These are phyloP conservation scores for Mrakia gelida DNA, from an alignment of 768 basidiomycete genomes.

Conservation along the genomic window DNA sequence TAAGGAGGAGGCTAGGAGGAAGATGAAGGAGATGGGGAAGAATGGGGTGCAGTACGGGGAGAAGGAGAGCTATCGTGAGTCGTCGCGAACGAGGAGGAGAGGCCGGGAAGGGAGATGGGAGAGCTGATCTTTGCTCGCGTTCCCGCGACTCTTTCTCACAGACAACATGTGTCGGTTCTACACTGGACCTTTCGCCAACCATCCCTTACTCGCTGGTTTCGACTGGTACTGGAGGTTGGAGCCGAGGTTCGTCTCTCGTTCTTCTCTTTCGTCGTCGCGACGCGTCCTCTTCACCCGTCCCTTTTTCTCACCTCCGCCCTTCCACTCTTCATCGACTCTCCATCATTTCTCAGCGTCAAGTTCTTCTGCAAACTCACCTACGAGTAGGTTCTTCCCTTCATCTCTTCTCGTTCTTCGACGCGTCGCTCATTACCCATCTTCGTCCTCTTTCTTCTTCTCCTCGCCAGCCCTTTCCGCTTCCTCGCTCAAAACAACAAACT, in stretches of 20 bases:
- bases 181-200: slow-evolving; percentile 19
- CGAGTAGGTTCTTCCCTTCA: neutral
- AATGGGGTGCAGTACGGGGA: slow-evolving; percentile 28
- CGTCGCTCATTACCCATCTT: neutral
- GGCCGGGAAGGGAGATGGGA: neutral
- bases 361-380: slow-evolving; percentile 28
- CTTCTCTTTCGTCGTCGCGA: neutral
- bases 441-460: neutral
- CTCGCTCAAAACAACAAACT: slow-evolving; percentile 27
- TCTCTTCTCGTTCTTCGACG: neutral
- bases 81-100: neutral
- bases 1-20: slow-evolving; percentile 2
- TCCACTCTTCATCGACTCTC: neutral
- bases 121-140: neutral
- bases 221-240: slow-evolving; percentile 30
- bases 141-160: neutral
- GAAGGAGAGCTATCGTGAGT: slow-evolving; percentile 22
- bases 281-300: neutral
- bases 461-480: slow-evolving; percentile 26
- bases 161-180: slow-evolving; percentile 30
- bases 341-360: slow-evolving; percentile 5
- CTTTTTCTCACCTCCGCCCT: neutral
- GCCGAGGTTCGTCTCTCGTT: slow-evolving; percentile 11
- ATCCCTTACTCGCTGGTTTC: slow-evolving; percentile 20
- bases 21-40: slow-evolving; percentile 10